Base-by-base conservation (phyloP, 2,329 filamentous ascomycete genomes). In the Xylariaceae sp. region DNA sequence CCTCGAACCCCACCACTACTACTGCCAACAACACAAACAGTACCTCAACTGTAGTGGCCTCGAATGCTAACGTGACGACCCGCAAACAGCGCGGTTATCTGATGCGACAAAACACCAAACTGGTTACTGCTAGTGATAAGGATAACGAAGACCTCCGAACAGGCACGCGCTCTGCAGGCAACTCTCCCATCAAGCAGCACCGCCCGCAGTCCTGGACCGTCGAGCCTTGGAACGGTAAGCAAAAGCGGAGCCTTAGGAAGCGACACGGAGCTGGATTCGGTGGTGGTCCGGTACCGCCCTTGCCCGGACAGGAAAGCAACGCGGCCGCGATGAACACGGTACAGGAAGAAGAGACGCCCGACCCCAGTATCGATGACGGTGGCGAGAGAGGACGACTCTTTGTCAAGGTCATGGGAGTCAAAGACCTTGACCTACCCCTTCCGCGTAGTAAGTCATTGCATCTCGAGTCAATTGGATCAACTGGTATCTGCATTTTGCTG, bases 321-420 rank as follows among this genome's bases (percentile, higher is more conserved):
- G 81, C 83, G 3, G 69, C 76, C 5, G 68, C 76, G 12, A 64
- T 88, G 3, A 78, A 76, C 36, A 73, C 80, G 5, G 73, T 88
- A 13, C 69, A 75, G 3, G 88, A 95, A 55, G 79, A 83, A 44
- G 83, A 87, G 14, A 63, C 67, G 17, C 66, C 70, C 4, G 74
- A 84, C 41, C 60, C 69, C 29, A 65, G 70, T 4, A 75, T 76
- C 8, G 83, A 87, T 38, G 89, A 96, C 42, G 87, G 81, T 37
- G 83, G 82, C 42, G 92, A 98, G 64, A 74, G 92, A 52, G 92
- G 92, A 8, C 75, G 92, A 44, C 73, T 98, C 2, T 98, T 98
- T 55, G 89, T 98, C 50, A 98, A 98, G 69, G 92, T 98, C n/a
- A 84, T 97, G 62, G 89, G 90, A 31, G 88, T 97, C 48, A 97